Base-by-base conservation (phyloP, 345 rosid genomes). In the Salix viminalis region DNA sequence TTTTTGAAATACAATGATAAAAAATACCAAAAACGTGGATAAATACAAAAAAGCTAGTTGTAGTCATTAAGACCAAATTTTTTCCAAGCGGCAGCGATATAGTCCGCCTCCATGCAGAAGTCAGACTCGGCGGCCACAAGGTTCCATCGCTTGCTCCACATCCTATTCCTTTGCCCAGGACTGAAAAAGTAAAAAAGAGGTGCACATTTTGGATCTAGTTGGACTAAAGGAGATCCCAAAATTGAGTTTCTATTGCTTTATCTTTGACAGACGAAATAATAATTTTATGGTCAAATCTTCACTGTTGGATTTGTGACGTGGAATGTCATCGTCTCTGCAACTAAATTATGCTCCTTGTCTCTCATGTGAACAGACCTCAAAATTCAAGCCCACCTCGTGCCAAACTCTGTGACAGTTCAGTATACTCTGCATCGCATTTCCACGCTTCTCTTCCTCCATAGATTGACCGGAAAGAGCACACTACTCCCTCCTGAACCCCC, bases 331-430 rank as follows among this genome's bases (percentile, higher is more conserved):
- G 12, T 41, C 54, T 56, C 44, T 67, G 42, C 16, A 65, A 24
- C 4, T 28, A 28, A 4, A 18, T 3, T 28, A 24, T 16, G 37
- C 23, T 14, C 44, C 8, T 14, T 14, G 64, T 81, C 71, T 71
- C 21, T 54, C 86, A 74, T 76, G 77, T 74, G 83, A 80, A 71
- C 48, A 7, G 12, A 7, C 26, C 75, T 26, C 71, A 69, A 76
- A 19, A 23, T 69, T 58, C 74, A 83, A 79, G 83, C 86, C 85
- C 41, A 32, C 83, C 82, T 83, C 74, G 78, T 83, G 84, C 65
- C 3, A 3, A 56, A 30, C 18, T 18, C 4, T 3, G 50, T 13
- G 56, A 39, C 36, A 6, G 41, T 37, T 14, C 16, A n/a, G 67
- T 9, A 66, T 24, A 42, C 28, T 28, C 28, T 12, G 4, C 19